These are phyloP conservation scores for Phytophthora macrochlamydospora DNA, from an alignment of 352 stramenopile species.

Conservation along the genomic window DNA sequence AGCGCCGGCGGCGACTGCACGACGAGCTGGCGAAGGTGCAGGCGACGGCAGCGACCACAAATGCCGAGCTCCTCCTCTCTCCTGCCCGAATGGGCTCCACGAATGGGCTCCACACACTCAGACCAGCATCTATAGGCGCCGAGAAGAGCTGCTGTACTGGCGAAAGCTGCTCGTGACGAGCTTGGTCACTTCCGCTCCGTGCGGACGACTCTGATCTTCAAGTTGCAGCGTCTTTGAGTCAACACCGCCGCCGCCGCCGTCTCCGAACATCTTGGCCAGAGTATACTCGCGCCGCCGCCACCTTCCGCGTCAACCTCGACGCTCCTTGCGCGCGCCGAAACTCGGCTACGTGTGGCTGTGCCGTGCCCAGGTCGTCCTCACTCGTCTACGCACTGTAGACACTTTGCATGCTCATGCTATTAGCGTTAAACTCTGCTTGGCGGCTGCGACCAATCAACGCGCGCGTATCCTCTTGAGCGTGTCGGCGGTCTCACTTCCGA, in stretches of 20 bases:
- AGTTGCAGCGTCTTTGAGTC: constrained; percentile 3
- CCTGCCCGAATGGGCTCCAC: too few species aligned
- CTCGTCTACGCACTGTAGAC: constrained; percentile 16
- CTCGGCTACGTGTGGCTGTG: constrained; percentile 14
- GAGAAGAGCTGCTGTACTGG: too few species aligned
- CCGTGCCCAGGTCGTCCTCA: constrained; percentile 13
- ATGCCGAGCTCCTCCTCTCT: too few species aligned
- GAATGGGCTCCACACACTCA: too few species aligned
- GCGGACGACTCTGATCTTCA: constrained; percentile 7
- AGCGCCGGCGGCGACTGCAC: too few species aligned
- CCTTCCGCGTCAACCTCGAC: constrained; percentile 2
- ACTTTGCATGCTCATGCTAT: constrained; percentile 33
- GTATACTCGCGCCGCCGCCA: background rate
- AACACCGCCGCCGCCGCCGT: background rate
- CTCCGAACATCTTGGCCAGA: constrained; percentile 4
- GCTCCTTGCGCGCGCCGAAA: background rate
- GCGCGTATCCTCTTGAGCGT: background rate
- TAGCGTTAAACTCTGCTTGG: background rate
- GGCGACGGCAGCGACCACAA: too few species aligned
- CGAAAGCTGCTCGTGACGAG: too few species aligned
- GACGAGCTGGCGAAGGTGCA: too few species aligned
- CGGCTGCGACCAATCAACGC: constrained; percentile 13
- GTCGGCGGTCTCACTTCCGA: constrained; percentile 39
- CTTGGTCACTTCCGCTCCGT: background rate
- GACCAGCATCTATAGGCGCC: too few species aligned